Percentiles rank a stretch among this genome's conserved stretches.
Conservation (phyloP, 179 eudicot species). For the Dionaea muscipula region DNA sequence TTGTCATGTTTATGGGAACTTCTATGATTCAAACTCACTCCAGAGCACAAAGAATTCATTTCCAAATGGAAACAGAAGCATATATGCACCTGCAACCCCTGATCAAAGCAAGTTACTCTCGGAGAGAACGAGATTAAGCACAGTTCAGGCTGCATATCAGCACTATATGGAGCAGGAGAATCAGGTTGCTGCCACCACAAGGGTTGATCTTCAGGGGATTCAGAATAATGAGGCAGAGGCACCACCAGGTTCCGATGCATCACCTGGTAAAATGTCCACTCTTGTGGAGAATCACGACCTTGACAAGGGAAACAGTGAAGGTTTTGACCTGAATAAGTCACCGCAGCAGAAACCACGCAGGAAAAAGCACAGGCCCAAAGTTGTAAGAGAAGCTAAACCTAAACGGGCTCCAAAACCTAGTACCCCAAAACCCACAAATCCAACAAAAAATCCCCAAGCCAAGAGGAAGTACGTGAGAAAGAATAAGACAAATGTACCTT, state of each 20-base stretch:
- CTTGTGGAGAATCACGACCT: conserved; percentile 24
- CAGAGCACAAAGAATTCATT: conserved; percentile 11
- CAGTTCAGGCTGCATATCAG: conserved; percentile 8
- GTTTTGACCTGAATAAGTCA: conserved; percentile 56
- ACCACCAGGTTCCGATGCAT: conserved; percentile 14
- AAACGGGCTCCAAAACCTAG: conserved; percentile 43
- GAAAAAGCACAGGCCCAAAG: conserved; percentile 76
- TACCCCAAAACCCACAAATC: conserved; percentile 27
- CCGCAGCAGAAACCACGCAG: conserved; percentile 60
- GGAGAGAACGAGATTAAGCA: conserved; percentile 7
- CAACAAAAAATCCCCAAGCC: conserved; percentile 23
- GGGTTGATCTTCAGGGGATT: conserved; percentile 16
- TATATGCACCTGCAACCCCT: conserved; percentile 21
- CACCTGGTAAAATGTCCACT: conserved; percentile 26
- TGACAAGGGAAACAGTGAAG: conserved; percentile 33
- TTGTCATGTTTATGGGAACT: not conserved
- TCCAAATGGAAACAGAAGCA: conserved; percentile 12
- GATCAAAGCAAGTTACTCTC: conserved; percentile 10
- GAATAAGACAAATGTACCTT: conserved; percentile 21
- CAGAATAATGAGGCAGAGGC: conserved; percentile 5
- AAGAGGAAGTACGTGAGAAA: conserved; percentile 65
- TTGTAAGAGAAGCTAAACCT: conserved; percentile 66
- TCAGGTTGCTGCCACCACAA: conserved; percentile 21
- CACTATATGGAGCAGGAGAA: conserved; percentile 15
- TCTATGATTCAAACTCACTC: conserved; percentile 7